Conservation (phyloP, 2,329 filamentous ascomycete species). For the Lachnellula hyalina region DNA sequence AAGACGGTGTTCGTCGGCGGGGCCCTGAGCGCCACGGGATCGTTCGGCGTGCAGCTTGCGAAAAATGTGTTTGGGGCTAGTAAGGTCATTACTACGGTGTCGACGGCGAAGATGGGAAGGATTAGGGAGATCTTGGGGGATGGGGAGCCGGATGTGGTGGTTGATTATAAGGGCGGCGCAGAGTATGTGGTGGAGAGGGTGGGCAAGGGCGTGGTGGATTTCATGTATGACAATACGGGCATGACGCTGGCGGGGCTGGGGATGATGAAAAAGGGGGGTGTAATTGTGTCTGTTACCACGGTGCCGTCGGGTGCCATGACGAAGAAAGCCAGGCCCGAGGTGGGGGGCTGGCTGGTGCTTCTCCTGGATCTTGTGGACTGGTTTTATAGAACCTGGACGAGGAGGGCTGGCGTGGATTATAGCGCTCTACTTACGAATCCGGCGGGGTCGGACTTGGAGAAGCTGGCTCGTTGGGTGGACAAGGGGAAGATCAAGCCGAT, state of each 20-base stretch:
- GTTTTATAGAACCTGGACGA: slow-evolving; percentile 20
- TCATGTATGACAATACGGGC: slow-evolving; percentile 39
- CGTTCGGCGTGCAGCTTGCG: slow-evolving; percentile 38
- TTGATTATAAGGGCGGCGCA: slow-evolving; percentile 36
- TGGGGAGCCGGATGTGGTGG: slow-evolving; percentile 35
- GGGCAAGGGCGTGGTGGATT: slow-evolving; percentile 35
- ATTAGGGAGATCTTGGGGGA: slow-evolving; percentile 36
- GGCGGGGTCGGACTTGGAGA: slow-evolving; percentile 32
- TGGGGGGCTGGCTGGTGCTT: slow-evolving; percentile 23
- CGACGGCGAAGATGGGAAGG: slow-evolving; percentile 36
- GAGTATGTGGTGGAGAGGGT: slow-evolving; percentile 25
- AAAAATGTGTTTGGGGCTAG: slow-evolving; percentile 40
- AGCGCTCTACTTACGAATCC: slow-evolving; percentile 33
- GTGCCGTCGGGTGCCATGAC: slow-evolving; percentile 32
- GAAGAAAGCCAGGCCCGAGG: slow-evolving; percentile 25
- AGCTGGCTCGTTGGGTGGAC: slow-evolving; percentile 26
- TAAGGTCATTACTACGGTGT: slow-evolving; percentile 42
- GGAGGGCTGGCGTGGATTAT: slow-evolving; percentile 5
- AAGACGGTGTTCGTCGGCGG: slow-evolving; percentile 37
- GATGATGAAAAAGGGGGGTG: slow-evolving; percentile 33
- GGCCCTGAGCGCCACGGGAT: slow-evolving; percentile 35
- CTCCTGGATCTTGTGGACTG: slow-evolving; percentile 31
- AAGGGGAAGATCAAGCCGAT: slow-evolving; percentile 31
- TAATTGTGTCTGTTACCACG: slow-evolving; percentile 35
- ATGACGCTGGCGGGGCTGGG: slow-evolving; percentile 33